These are phyloP conservation scores for Chrysanthemum lavandulifolium DNA, from an alignment of 129 eudicot species.

Conservation along the genomic window DNA sequence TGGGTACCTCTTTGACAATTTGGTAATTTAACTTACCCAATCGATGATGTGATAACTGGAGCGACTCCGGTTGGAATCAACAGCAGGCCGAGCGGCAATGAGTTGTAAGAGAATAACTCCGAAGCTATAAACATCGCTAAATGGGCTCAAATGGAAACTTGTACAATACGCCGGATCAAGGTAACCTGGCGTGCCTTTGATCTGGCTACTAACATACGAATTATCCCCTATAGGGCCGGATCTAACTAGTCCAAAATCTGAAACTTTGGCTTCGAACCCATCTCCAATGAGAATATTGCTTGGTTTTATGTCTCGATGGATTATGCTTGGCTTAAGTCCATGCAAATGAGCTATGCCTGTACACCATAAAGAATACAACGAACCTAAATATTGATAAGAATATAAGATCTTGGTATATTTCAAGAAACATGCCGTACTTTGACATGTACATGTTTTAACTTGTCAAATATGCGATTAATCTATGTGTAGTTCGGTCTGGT, in stretches of 20 bases:
- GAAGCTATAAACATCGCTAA: conserved; percentile 81
- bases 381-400: neutral
- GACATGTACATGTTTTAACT: no score
- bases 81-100: conserved; percentile 73
- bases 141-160: conserved; percentile 62
- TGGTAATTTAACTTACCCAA: conserved; percentile 52
- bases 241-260: conserved; percentile 81
- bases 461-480: neutral
- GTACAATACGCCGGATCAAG: conserved; percentile 86
- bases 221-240: conserved; percentile 69
- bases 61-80: conserved; percentile 43
- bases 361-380: neutral
- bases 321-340: conserved; percentile 63
- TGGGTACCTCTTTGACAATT: neutral
- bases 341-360: conserved; percentile 80
- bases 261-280: conserved; percentile 73
- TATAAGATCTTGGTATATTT: neutral
- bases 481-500: neutral
- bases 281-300: conserved; percentile 76
- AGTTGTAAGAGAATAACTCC: conserved; percentile 82
- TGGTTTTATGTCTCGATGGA: conserved; percentile 80
- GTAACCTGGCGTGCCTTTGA: conserved; percentile 84
- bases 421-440: neutral
- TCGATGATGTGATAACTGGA: conserved; percentile 53
- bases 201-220: conserved; percentile 71